A percentile compares a stretch with the other conserved stretches of the same genome.
phyloP scores from a whole-genome alignment of 164 flowering plant genomes.

The Aristolochia contorta region DNA sequence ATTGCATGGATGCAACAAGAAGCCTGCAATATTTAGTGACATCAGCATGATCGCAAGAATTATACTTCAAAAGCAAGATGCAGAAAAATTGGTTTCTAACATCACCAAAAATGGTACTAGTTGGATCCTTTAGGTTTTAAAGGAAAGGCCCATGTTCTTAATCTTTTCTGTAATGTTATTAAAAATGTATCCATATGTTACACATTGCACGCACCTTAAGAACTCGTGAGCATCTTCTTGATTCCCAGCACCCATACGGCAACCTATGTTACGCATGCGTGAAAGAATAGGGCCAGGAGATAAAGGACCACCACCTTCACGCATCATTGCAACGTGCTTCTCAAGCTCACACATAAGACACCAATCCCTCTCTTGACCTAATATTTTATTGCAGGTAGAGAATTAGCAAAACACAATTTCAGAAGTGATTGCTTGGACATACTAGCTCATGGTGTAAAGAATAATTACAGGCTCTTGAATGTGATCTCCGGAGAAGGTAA shows the following conservation, averaged over 20 bases:
- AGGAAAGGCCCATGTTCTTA: neutral
- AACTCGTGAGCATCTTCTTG: conserved; percentile 98
- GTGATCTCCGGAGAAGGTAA: conserved; percentile 59
- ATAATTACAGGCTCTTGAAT: conserved; percentile 59
- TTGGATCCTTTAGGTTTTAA: neutral
- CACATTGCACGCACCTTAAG: conserved; percentile 42
- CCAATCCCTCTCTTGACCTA: conserved; percentile 63
- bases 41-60: neutral
- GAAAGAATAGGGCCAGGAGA: conserved; percentile 59
- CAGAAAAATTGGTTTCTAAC: neutral
- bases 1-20: conserved; percentile 80
- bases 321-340: conserved; percentile 45
- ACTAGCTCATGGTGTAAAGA: neutral
- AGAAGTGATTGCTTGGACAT: neutral
- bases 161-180: neutral
- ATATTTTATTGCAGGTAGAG: neutral
- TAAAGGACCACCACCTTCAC: conserved; percentile 53
- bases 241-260: conserved; percentile 76
- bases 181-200: neutral
- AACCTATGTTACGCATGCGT: conserved; percentile 44
- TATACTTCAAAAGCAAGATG: too few relatives aligned
- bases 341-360: conserved; percentile 89
- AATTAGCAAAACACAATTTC: neutral
- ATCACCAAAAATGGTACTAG: neutral
- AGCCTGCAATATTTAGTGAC: conserved; percentile 29